Conservation (phyloP, 108 stramenopile genomes). For the Asterionellopsis glacialis region DNA sequence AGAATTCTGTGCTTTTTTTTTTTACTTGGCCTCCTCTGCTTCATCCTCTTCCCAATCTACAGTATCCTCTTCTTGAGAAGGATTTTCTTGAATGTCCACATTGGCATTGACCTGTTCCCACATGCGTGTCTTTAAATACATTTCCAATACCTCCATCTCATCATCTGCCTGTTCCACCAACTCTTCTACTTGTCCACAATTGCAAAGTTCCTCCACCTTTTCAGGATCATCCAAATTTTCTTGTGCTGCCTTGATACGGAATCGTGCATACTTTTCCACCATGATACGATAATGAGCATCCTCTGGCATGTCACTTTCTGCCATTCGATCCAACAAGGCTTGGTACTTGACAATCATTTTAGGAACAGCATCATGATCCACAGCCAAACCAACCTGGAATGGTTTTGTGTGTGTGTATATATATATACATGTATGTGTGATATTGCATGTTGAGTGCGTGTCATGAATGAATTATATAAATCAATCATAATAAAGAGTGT, state of each 20-base stretch:
- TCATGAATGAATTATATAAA: too few species aligned
- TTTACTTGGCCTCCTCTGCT: too few species aligned
- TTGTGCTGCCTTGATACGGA: constrained; percentile 63
- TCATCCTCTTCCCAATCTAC: constrained; percentile 23
- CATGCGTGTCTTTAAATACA: constrained; percentile 75
- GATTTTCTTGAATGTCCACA: constrained; percentile 35
- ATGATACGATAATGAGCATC: constrained; percentile 80
- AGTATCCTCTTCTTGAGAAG: constrained; percentile 48
- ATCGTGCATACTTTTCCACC: constrained; percentile 73
- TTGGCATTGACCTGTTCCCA: constrained; percentile 66
- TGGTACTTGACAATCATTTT: constrained; percentile 80
- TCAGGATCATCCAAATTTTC: constrained; percentile 82
- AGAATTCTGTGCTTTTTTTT: too few species aligned
- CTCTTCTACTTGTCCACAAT: constrained; percentile 91
- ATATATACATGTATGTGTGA: background rate
- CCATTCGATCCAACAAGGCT: constrained; percentile 78
- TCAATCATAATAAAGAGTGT: too few species aligned
- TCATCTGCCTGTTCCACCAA: constrained; percentile 86
- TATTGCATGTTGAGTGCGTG: too few species aligned
- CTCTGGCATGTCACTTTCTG: constrained; percentile 82
- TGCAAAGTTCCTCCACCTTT: constrained; percentile 75
- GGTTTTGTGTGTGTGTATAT: background rate
- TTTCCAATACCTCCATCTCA: constrained; percentile 87
- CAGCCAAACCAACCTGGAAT: constrained; percentile 80
- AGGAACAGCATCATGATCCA: constrained; percentile 81